Evolutionary conservation across 1,284 basidiomycete species (phyloP).

Genomic region (Austroboletus olivaceoglutinosus): DNA sequence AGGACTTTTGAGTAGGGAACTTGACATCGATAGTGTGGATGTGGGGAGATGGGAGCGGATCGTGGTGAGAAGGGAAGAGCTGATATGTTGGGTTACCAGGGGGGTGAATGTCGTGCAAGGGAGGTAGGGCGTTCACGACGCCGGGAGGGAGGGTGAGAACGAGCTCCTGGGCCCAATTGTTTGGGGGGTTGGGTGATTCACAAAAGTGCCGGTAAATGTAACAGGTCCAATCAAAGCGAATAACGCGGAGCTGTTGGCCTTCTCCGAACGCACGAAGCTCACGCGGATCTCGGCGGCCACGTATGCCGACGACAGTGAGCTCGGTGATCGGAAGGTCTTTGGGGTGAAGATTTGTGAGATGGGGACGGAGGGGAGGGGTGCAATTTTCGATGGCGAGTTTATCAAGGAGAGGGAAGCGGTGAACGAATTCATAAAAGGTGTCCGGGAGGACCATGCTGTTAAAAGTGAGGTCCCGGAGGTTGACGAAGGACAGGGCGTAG

Average conservation of each 20-base stretch:
- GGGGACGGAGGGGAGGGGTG: slow-evolving; percentile 25
- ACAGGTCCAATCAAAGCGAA: slow-evolving; percentile 40
- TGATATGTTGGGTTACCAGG: not conserved
- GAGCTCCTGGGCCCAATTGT: slow-evolving; percentile 17
- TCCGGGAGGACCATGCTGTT: slow-evolving; percentile 34
- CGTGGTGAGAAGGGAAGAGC: slow-evolving; percentile 8
- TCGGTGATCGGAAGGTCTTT: slow-evolving; percentile 38
- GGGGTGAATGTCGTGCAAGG: slow-evolving; percentile 15
- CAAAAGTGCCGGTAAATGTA: slow-evolving; percentile 37
- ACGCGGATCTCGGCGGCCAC: slow-evolving; percentile 20
- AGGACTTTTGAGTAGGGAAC: slow-evolving; percentile 34
- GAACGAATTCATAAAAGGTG: slow-evolving; percentile 33
- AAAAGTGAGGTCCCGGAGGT: slow-evolving; percentile 35
- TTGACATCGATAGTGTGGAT: slow-evolving; percentile 38
- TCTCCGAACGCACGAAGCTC: slow-evolving; percentile 30
- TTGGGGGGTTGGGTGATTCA: slow-evolving; percentile 4
- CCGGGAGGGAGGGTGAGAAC: slow-evolving; percentile 13
- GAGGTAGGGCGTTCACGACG: not conserved
- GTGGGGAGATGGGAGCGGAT: slow-evolving; percentile 29
- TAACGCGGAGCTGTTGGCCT: slow-evolving; percentile 33
- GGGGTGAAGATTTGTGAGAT: slow-evolving; percentile 25
- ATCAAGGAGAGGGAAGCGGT: slow-evolving; percentile 35
- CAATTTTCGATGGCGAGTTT: slow-evolving; percentile 38
- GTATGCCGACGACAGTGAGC: slow-evolving; percentile 33
- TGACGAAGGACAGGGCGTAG: slow-evolving; percentile 31